Evolutionary conservation across 2,329 filamentous ascomycete genomes (phyloP), one percentile per base, ranked within the genome.

Genomic region (Ophiostoma himal-ulmi): DNA sequence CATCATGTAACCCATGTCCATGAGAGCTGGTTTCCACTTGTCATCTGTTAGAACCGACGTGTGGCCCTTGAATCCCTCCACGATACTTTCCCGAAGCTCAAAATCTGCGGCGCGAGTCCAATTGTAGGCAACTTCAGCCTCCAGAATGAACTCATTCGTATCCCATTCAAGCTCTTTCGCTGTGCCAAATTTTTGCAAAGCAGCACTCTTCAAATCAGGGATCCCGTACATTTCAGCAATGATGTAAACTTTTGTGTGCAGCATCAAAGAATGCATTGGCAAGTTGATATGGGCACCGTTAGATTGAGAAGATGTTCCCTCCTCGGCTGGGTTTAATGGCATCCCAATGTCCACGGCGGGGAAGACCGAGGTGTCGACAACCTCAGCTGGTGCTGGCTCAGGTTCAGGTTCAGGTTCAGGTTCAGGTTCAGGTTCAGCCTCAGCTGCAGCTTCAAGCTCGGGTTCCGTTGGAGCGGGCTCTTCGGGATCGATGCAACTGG

Each of bases 201-300:
- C 62, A 7, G n/a, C n/a, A 20, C 17, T 34, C 22, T 67, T 67
- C 10, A 70, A 37, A 10, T 17, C 48, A 2, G 7, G 30, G 20
- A 67, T 60, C 1, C n/a, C 48, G 11, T 70, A 70, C 5, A 17
- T 36, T 2, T 70, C 64, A 14, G 69, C 64, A 7, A 62, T 37
- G 10, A 70, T 36, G 10, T 70, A 70, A 2, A 70, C 22, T 14
- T 62, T 57, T 10, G 52, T 48, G 10, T 70, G 64, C 1, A 70
- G 64, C 1, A 70, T 22, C 3, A 67, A 26, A 3, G 41, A 22
- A 17, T 67, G 48, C n/a, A 37, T 34, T 11, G 26, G 36, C 44
- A 48, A n/a, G 36, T 8, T 17, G 30, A 17, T 6, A 26, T 30
- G 7, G 44, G 20, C 44, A 48, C 5, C 17, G 20, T n/a, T 20